phyloP scores from a whole-genome alignment of 2,329 filamentous ascomycete species.

The Ceratocystis lukuohia region DNA sequence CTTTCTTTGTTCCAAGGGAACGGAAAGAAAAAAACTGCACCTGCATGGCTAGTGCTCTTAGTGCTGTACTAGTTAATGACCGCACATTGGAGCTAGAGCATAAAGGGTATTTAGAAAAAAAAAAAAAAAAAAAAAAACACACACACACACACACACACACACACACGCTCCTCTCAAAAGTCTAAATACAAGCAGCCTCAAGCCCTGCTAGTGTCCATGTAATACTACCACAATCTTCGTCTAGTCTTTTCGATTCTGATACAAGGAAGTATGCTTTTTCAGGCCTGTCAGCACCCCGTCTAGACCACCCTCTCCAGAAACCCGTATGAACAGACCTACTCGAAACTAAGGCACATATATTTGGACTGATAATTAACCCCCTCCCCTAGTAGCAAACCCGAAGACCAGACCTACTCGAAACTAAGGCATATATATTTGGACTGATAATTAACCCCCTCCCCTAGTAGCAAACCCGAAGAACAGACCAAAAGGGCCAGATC shows the following conservation, averaged over 20 bases:
- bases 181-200: neutral
- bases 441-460: no score
- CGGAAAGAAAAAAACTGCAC: neutral
- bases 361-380: no score
- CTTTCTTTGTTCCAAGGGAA: neutral
- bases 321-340: no score
- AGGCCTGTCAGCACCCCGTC: neutral
- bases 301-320: no score
- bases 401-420: no score
- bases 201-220: neutral
- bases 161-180: neutral
- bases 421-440: no score
- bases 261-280: neutral
- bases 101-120: neutral
- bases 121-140: neutral
- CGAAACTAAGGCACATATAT: no score
- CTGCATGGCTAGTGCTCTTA: constrained; percentile 26
- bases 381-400: no score
- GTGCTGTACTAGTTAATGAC: neutral
- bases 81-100: neutral
- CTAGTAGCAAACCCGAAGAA: no score
- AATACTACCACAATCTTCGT: neutral
- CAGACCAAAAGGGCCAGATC: neutral
- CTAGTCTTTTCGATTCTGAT: no score
- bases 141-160: no score